Base-by-base conservation (phyloP, 129 eudicot genomes). In the Centrapalus pauciflorus region DNA sequence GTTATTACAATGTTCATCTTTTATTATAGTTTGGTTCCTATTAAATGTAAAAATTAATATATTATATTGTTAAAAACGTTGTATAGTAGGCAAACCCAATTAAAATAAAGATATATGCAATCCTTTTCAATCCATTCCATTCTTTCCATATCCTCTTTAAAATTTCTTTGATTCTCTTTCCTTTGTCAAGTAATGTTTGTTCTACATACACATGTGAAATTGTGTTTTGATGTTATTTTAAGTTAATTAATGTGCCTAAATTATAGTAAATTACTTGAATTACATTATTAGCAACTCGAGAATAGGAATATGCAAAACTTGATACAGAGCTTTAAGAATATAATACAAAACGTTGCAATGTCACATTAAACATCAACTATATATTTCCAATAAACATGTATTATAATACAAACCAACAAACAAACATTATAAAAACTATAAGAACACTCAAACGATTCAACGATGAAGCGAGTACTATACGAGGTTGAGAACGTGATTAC, bases 241-340 rank as follows among this genome's bases (percentile, higher is more conserved):
- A 43, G 74, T 55, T 40, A 27, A 56, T 56, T 21, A 56, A 57
- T 70, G 67, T 43, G 66, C 57, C 66, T 70, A 70, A 57, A 70
- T 70, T 41, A n/a, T n/a, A n/a, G n/a, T n/a, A n/a, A n/a, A n/a
- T n/a, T n/a, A n/a, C n/a, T n/a, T n/a, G n/a, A n/a, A n/a, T n/a
- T n/a, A n/a, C n/a, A 27, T 56, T 28, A 21, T 48, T 55, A 29
- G 55, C 41, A 38, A 27, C 38, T 35, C 27, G 34, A 20, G 33
- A 13, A 38, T n/a, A 62, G 25, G 52, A 38, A 62, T 19, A 23
- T 2, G 3, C 5, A 35, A 35, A 35, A 35, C 1, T 35, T 35
- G 10, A 35, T 5, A 2, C n/a, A n/a, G n/a, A n/a, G n/a, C 10
- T 35, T 35, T 2, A 4, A 35, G 10, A 35, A 2, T 7, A 13